Conservation (phyloP, 257 asterid genomes). For the Jacaranda mimosifolia region DNA sequence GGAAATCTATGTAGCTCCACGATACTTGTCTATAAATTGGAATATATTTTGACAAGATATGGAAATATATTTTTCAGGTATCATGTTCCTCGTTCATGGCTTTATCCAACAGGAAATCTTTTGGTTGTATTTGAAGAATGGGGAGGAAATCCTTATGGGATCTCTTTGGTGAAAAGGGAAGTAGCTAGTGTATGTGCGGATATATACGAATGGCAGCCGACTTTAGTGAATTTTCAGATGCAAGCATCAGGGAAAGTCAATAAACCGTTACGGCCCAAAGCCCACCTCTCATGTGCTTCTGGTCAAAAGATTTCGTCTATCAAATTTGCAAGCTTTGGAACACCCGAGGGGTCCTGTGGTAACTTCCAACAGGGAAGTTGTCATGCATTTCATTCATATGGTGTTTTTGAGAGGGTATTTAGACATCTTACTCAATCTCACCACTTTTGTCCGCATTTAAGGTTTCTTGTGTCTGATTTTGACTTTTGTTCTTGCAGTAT, state of each 20-base stretch:
- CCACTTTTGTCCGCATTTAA: slow-evolving; percentile 20
- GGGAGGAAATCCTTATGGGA: slow-evolving; percentile 88
- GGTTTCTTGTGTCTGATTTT: slow-evolving; percentile 21
- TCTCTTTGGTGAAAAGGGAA: slow-evolving; percentile 75
- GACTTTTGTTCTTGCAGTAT: slow-evolving; percentile 56
- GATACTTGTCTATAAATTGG: not conserved
- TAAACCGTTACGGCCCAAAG: slow-evolving; percentile 82
- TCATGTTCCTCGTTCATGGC: slow-evolving; percentile 96
- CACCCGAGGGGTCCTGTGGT: slow-evolving; percentile 87
- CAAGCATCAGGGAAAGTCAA: slow-evolving; percentile 72
- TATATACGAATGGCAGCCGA: slow-evolving; percentile 91
- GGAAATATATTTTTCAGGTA: slow-evolving; percentile 59
- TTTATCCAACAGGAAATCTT: slow-evolving; percentile 72
- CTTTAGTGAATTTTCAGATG: slow-evolving; percentile 73
- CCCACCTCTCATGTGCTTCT: slow-evolving; percentile 74
- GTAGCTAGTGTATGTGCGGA: slow-evolving; percentile 79
- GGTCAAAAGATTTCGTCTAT: slow-evolving; percentile 82
- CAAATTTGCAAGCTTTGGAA: slow-evolving; percentile 95
- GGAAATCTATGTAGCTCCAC: not conserved
- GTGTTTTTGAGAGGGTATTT: slow-evolving; percentile 78
- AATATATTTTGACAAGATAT: slow-evolving; percentile 22
- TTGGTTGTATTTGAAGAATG: slow-evolving; percentile 89
- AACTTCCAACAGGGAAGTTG: slow-evolving; percentile 76
- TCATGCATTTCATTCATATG: slow-evolving; percentile 84
- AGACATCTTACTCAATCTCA: slow-evolving; percentile 5